These are phyloP conservation scores for Avena insularis DNA, from an alignment of 176 grass and related monocot species.

Conservation along the genomic window DNA sequence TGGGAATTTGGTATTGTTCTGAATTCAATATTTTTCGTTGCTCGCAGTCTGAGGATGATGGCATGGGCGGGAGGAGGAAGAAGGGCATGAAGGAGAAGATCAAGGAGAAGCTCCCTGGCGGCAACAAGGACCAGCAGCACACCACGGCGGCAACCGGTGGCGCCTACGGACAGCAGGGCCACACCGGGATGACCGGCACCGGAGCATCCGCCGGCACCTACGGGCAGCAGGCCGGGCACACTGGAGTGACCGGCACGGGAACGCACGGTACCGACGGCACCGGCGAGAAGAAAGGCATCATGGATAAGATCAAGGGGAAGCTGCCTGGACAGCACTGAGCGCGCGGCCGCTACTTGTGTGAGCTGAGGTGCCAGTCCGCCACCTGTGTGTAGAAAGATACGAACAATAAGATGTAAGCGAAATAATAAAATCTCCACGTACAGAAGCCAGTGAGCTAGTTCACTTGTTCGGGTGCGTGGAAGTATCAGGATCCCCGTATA, in stretches of 20 bases:
- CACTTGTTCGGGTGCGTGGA: too few species aligned
- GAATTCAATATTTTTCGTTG: neutral
- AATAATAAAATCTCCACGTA: too few species aligned
- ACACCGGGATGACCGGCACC: neutral
- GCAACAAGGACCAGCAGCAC: conserved; percentile 23
- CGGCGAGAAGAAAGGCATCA: neutral
- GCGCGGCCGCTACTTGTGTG: neutral
- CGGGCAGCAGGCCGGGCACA: neutral
- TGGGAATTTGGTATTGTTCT: too few species aligned
- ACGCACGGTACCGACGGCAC: neutral
- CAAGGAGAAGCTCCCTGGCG: conserved; percentile 65
- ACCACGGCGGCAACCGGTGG: neutral
- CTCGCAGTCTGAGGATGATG: neutral
- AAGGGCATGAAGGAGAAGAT: conserved; percentile 75
- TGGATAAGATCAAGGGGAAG: conserved; percentile 17
- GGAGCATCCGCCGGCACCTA: neutral
- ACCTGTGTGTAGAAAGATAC: neutral
- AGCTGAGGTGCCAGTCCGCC: neutral
- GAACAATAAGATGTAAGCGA: neutral
- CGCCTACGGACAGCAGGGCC: neutral
- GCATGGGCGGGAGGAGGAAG: conserved; percentile 49
- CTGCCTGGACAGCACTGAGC: conserved; percentile 17
- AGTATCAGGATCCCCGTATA: too few species aligned
- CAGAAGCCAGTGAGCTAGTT: too few species aligned
- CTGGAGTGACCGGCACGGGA: neutral